Evolutionary conservation across 306 rosid species (phyloP), one percentile per base, ranked within the genome.

Genomic region (Vigna hirtella): DNA sequence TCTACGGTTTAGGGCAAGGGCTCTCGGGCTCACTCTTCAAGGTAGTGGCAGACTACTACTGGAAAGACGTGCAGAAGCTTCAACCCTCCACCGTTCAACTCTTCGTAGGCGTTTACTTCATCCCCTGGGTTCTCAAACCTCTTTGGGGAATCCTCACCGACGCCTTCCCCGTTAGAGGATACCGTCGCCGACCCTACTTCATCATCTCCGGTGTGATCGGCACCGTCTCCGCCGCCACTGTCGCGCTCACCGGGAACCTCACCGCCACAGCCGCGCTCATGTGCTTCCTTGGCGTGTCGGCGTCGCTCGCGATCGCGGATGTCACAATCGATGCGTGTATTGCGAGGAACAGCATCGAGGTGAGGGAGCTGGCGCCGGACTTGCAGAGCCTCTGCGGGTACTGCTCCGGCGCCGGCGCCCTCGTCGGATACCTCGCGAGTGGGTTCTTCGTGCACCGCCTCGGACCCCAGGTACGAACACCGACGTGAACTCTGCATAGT

Each of bases 241-340:
- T 91, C 7, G 89, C 90, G 2, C 28, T 84, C 3, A 1, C 5
- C 0, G 81, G 63, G 4, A 18, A 40, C 1, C 15, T 89, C 68
- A 12, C 79, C 12, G 86, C 57, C 3, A 77, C 3, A 1, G 78
- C 50, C 2, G 97, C 96, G 0, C 16, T 92, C 65, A 2, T 64
- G 0, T 87, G 87, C 57, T 85, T 92, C n/a, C 16, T 92, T 1
- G 91, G 92, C 0, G 76, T 90, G 0, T 81, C 88, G 6, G 90
- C 88, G 0, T 84, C 91, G 22, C 32, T 88, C 70, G 91, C 97
- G 1, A 88, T 92, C 1, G 84, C 93, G 1, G 95, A 87, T 3
- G 97, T 92, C n/a, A 87, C 93, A 2, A 88, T 92, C 11, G 97
- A 92, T 5, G 96, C 97, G 2, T 90, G 96, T 47, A 88, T 92